phyloP scores from a whole-genome alignment of 106 monocot genomes.

The Ottelia alismoides region DNA sequence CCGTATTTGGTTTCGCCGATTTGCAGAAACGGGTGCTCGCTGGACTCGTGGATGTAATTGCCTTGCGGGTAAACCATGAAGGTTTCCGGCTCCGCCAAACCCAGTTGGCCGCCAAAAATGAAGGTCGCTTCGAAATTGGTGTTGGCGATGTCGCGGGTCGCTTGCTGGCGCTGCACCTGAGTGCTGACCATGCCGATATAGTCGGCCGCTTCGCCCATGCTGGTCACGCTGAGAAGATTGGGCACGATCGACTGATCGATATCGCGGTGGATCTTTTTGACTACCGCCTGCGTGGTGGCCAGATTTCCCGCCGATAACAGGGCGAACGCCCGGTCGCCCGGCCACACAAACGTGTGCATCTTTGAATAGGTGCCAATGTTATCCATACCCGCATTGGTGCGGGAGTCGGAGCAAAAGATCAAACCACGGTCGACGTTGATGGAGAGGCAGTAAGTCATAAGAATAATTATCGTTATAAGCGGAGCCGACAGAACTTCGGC shows the following conservation, averaged over 20 bases:
- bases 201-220: background rate
- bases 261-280: no score
- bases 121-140: background rate
- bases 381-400: background rate
- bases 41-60: background rate
- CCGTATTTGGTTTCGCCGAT: background rate
- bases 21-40: background rate
- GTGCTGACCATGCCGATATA: no score
- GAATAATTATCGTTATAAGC: no score
- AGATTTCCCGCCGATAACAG: background rate
- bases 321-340: background rate
- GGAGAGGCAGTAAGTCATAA: background rate
- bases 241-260: no score
- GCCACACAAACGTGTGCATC: background rate
- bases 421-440: background rate
- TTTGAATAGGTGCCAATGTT: background rate
- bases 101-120: background rate
- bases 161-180: background rate
- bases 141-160: background rate
- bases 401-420: background rate
- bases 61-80: background rate
- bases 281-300: background rate
- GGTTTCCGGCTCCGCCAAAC: no score
- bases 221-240: background rate
- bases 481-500: no score